Conservation (phyloP, 2,329 filamentous ascomycete species). For the Fusarium robinianum region DNA sequence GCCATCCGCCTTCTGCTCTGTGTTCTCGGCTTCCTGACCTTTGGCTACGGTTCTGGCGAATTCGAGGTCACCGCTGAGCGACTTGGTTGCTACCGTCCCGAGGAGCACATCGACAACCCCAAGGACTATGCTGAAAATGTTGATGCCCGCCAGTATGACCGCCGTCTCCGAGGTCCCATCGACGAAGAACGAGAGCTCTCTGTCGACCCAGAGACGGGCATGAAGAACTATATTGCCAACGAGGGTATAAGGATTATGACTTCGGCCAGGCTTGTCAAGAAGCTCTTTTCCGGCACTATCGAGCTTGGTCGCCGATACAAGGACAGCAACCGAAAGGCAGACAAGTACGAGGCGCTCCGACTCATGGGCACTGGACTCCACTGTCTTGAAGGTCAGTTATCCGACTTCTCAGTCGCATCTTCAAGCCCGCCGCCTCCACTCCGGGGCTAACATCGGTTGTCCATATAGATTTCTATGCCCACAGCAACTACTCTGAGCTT, state of each 20-base stretch:
- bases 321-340: constrained; percentile 61
- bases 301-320: constrained; percentile 77
- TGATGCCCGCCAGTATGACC: constrained; percentile 83
- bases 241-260: constrained; percentile 79
- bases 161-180: constrained; percentile 78
- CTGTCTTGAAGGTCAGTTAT: constrained; percentile 71
- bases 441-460: constrained; percentile 11
- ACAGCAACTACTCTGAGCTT: constrained; percentile 91
- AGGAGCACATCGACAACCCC: constrained; percentile 77
- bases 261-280: constrained; percentile 75
- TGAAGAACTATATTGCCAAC: constrained; percentile 96
- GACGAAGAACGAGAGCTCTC: constrained; percentile 78
- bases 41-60: constrained; percentile 82
- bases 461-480: constrained; percentile 76
- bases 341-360: constrained; percentile 84
- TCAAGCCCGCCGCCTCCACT: not conserved
- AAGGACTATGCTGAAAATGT: constrained; percentile 87
- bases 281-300: constrained; percentile 74
- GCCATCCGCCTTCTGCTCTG: constrained; percentile 89
- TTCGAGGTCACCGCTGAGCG: constrained; percentile 84
- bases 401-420: not conserved
- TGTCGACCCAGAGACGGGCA: constrained; percentile 73
- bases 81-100: constrained; percentile 81
- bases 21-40: constrained; percentile 87
- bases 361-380: constrained; percentile 87